These are phyloP conservation scores for Besnoitia besnoiti DNA, from an alignment of 169 alveolate genomes.

Conservation along the genomic window DNA sequence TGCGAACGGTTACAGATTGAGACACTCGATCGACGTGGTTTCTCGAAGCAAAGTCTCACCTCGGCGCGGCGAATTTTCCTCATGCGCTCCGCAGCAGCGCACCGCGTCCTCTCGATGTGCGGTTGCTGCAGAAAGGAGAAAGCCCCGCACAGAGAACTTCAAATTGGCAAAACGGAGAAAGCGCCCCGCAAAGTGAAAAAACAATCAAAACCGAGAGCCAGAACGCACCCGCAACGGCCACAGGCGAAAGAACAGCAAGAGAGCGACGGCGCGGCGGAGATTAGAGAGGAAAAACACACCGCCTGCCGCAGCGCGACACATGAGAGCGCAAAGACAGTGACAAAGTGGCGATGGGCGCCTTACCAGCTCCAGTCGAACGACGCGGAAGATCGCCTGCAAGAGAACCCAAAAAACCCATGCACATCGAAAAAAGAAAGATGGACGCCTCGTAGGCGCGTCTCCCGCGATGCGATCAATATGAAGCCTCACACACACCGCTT, in stretches of 20 bases:
- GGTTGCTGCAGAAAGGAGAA: neutral
- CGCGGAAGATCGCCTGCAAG: neutral
- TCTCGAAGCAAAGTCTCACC: too few species aligned
- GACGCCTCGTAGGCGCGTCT: too few species aligned
- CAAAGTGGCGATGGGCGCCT: neutral
- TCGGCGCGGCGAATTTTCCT: neutral
- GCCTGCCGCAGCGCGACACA: too few species aligned
- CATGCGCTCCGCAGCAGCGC: neutral
- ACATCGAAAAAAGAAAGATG: neutral
- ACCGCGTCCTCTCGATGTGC: neutral
- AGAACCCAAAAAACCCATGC: neutral
- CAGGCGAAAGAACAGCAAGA: neutral
- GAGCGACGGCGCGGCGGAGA: neutral
- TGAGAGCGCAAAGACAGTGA: neutral
- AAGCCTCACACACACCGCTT: too few species aligned
- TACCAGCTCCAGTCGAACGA: slow-evolving; percentile 28
- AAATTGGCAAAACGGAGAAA: neutral
- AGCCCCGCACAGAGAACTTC: neutral
- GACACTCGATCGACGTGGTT: too few species aligned
- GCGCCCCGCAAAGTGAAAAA: too few species aligned
- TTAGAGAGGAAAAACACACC: neutral
- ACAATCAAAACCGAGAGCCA: too few species aligned
- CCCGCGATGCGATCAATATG: too few species aligned
- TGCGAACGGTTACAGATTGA: too few species aligned
- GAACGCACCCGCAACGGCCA: too few species aligned